Evolutionary conservation across 768 basidiomycete species (phyloP).

Genomic region (Tylopilus felleus): DNA sequence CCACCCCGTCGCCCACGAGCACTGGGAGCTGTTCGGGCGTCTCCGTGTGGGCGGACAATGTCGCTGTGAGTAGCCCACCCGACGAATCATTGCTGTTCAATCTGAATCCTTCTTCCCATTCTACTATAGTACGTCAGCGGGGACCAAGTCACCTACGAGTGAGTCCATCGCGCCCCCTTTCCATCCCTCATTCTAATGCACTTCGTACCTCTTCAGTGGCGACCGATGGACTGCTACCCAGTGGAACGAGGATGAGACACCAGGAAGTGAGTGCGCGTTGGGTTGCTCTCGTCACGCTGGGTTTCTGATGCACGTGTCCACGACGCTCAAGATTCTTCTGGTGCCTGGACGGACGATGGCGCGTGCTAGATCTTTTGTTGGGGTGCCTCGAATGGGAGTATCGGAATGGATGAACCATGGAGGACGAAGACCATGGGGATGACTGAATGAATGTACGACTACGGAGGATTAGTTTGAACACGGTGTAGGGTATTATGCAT

Average conservation of each 20-base stretch:
- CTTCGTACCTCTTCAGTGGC: conserved; percentile 30
- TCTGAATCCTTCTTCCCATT: neutral
- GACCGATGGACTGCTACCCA: conserved; percentile 48
- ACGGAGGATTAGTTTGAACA: too few relatives aligned
- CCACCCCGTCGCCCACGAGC: conserved; percentile 19
- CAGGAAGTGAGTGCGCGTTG: conserved; percentile 21
- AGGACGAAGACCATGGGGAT: neutral
- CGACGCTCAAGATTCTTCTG: conserved; percentile 40
- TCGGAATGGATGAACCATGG: neutral
- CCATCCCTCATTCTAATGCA: neutral
- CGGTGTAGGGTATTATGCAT: too few relatives aligned
- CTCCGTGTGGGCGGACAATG: neutral
- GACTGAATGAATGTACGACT: neutral
- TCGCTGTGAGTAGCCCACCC: neutral
- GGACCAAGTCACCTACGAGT: neutral
- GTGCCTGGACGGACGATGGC: conserved; percentile 55
- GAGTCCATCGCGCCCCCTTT: neutral
- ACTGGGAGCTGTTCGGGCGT: conserved; percentile 9
- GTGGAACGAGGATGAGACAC: conserved; percentile 42
- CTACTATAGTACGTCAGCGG: neutral
- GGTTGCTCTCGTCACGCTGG: neutral
- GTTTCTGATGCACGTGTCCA: neutral
- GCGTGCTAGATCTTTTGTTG: neutral
- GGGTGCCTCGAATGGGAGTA: neutral
- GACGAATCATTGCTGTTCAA: neutral